Conservation (phyloP, 1,284 basidiomycete species). For the Apiotrichum veenhuisii region DNA sequence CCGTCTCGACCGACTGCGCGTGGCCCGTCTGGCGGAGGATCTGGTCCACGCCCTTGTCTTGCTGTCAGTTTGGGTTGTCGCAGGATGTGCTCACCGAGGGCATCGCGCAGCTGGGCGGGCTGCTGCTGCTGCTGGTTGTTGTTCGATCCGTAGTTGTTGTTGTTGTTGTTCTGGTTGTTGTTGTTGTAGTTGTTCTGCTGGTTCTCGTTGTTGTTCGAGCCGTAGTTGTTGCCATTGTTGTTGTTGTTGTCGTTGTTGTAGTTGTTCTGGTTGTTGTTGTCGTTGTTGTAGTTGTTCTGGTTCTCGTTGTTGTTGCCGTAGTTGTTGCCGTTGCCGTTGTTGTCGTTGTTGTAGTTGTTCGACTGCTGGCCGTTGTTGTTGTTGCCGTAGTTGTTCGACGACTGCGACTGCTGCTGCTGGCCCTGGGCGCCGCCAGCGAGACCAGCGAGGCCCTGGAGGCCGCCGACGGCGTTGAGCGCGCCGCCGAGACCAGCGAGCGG, state of each 20-base stretch:
- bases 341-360: too few species aligned
- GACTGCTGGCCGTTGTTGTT: too few species aligned
- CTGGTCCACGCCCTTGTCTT: slow-evolving; percentile 45
- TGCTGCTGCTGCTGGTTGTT: neutral
- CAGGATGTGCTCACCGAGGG: slow-evolving; percentile 36
- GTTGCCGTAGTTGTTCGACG: neutral
- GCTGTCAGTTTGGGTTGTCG: slow-evolving; percentile 14
- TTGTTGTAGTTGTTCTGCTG: neutral
- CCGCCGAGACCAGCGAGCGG: neutral
- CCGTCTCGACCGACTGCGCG: slow-evolving; percentile 40
- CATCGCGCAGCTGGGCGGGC: slow-evolving; percentile 20
- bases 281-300: neutral
- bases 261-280: neutral
- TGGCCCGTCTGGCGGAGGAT: slow-evolving; percentile 40
- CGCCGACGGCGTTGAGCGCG: neutral
- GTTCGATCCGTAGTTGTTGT: too few species aligned
- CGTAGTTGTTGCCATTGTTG: slow-evolving; percentile 2
- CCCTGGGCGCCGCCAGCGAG: neutral
- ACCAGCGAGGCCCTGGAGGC: neutral
- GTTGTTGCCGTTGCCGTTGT: neutral
- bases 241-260: neutral
- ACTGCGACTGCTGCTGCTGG: neutral
- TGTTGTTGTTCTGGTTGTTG: slow-evolving; percentile 1
- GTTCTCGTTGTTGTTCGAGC: slow-evolving; percentile 27
- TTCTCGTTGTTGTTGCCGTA: neutral